A percentile compares a stretch with the other conserved stretches of the same genome.
These are phyloP conservation scores for Psilocybe mexicana DNA, from an alignment of 1,284 basidiomycete species.

Conservation along the genomic window DNA sequence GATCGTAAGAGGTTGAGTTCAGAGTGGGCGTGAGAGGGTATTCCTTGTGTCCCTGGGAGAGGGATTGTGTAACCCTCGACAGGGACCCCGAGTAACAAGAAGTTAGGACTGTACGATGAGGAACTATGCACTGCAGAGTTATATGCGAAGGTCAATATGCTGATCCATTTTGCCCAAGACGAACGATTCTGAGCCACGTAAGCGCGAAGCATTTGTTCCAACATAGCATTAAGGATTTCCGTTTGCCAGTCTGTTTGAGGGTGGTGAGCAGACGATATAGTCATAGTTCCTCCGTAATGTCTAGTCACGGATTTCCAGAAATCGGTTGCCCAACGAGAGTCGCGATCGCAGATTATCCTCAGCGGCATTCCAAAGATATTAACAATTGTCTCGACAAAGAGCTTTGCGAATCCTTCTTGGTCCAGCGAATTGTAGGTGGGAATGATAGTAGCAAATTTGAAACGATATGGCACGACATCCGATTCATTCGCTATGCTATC, in stretches of 20 bases:
- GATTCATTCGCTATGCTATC: too few species aligned
- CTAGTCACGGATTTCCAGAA: constrained; percentile 12
- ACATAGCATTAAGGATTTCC: constrained; percentile 14
- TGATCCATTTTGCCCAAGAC: constrained; percentile 4
- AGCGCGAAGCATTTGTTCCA: constrained; percentile 15
- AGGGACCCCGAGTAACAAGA: background rate
- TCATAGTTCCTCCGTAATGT: constrained; percentile 2
- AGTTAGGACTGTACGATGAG: background rate
- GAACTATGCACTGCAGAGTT: constrained; percentile 10
- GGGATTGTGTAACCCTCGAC: too few species aligned
- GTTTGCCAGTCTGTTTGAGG: constrained; percentile 20
- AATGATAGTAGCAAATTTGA: constrained; percentile 15
- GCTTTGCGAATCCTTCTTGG: constrained; percentile 11
- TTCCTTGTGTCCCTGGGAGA: too few species aligned
- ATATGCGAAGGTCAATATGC: constrained; percentile 7
- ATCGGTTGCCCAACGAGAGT: constrained; percentile 12
- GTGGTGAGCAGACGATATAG: constrained; percentile 14
- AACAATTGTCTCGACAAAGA: constrained; percentile 9
- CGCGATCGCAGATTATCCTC: constrained; percentile 13
- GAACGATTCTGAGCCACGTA: constrained; percentile 8
- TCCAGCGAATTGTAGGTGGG: constrained; percentile 7
- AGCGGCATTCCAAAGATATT: constrained; percentile 7
- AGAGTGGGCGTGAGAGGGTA: too few species aligned
- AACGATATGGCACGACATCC: too few species aligned
- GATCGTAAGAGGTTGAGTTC: too few species aligned